phyloP scores from a whole-genome alignment of 176 grass and related monocot species.

The Aegilops longissima region DNA sequence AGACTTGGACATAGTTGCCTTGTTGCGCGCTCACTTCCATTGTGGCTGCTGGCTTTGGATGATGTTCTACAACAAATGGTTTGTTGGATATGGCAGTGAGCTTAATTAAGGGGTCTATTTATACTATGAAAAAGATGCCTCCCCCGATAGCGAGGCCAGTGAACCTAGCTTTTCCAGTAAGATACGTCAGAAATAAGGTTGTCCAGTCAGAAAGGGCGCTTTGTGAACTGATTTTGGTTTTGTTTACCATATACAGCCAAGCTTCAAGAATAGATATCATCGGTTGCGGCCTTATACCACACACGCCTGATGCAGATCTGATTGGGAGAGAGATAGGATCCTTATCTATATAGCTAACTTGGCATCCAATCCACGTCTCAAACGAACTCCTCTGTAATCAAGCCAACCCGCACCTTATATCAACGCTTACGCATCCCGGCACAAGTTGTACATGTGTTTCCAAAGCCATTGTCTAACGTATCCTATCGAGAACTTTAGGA shows the following conservation, averaged over 20 bases:
- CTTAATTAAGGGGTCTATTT: conserved; percentile 31
- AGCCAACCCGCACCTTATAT: not conserved
- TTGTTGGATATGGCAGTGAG: conserved; percentile 23
- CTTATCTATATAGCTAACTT: not conserved
- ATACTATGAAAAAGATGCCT: conserved; percentile 7
- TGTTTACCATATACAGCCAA: not conserved
- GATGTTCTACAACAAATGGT: not conserved
- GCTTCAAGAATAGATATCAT: not conserved
- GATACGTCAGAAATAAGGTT: not conserved
- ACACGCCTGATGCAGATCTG: not conserved
- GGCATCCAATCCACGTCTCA: not conserved
- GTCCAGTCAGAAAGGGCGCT: not conserved
- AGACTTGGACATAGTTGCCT: conserved; percentile 66
- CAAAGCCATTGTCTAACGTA: not conserved
- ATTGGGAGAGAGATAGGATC: not conserved
- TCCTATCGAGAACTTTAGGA: not conserved
- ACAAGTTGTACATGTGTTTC: not conserved
- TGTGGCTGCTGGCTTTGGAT: conserved; percentile 9
- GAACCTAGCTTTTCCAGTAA: not conserved
- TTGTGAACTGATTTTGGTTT: not conserved
- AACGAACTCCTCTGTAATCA: not conserved
- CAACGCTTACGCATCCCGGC: not conserved
- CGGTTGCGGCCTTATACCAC: not conserved
- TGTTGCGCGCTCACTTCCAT: conserved; percentile 26
- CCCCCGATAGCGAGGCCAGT: not conserved